A percentile compares a stretch with the other conserved stretches of the same genome.
Conservation (phyloP, 2,329 filamentous ascomycete genomes). For the Lithohypha guttulata region DNA sequence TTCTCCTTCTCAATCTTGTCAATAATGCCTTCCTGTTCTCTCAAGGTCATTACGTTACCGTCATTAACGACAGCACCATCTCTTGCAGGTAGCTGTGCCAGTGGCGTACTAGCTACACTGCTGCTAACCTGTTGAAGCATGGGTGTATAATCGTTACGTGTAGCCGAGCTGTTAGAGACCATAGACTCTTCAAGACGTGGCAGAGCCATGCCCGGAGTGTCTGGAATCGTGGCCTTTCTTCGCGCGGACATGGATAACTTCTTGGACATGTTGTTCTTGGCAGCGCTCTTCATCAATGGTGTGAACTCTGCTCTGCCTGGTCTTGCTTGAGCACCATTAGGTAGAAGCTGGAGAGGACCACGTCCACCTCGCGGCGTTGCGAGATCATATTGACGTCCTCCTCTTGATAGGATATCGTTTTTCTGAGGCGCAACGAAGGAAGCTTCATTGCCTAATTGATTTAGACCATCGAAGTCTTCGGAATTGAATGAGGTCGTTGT, state of each 20-base stretch:
- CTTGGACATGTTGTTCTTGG: slow-evolving; percentile 55
- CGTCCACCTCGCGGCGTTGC: slow-evolving; percentile 63
- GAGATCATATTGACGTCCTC: slow-evolving; percentile 44
- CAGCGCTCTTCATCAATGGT: slow-evolving; percentile 69
- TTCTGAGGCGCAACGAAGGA: slow-evolving; percentile 76
- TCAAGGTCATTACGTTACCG: slow-evolving; percentile 79
- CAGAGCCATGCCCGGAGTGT: slow-evolving; percentile 46
- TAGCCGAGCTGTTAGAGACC: slow-evolving; percentile 53
- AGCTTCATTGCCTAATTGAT: slow-evolving; percentile 75
- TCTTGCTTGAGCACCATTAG: slow-evolving; percentile 38
- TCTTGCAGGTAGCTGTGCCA: slow-evolving; percentile 57
- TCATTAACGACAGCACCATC: slow-evolving; percentile 63
- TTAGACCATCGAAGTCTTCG: slow-evolving; percentile 54
- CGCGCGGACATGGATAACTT: slow-evolving; percentile 42
- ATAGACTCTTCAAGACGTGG: slow-evolving; percentile 61
- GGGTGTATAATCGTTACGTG: slow-evolving; percentile 57
- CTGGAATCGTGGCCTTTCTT: neutral
- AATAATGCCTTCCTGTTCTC: slow-evolving; percentile 87
- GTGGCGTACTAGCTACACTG: slow-evolving; percentile 72
- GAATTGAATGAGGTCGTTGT: slow-evolving; percentile 31
- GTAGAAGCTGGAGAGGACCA: slow-evolving; percentile 60
- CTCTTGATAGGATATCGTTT: slow-evolving; percentile 61
- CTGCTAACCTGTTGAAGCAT: slow-evolving; percentile 69
- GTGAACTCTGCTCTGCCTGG: slow-evolving; percentile 67
- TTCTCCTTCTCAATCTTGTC: slow-evolving; percentile 98